Evolutionary conservation across 768 basidiomycete genomes (phyloP), one percentile per base, ranked within the genome.

Genomic region (Termitomyces sp.): DNA sequence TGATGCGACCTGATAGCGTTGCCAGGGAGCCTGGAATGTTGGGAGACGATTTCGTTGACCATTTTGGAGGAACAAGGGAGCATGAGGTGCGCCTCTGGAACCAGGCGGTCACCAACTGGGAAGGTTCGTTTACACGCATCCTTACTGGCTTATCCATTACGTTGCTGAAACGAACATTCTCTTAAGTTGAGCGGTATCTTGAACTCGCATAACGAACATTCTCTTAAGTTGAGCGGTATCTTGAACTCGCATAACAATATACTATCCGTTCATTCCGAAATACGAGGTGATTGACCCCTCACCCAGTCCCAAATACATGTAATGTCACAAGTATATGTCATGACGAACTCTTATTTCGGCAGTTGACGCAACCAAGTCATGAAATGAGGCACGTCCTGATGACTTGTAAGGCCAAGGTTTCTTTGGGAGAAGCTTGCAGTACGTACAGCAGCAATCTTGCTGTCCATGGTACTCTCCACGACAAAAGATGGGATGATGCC

Each of bases 11-110:
- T 3, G 82, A 76, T 14, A 94, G 92, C 63, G 71, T 96, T 50
- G 97, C 97, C 2, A 80, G 97, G 33, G 88, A 94, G 66, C 67
- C 69, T 15, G 68, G 70, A 10, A 76, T 92, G 42, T 84, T 98
- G 55, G 96, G 95, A 0, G 75, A 94, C 65, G 85, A 84, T 23
- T 97, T 98, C 65, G 91, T 98, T 1, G 91, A 98, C 15, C 97
- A 99, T 68, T 96, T 83, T 64, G 93, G 90, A 3, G 95, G 94
- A 8, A 98, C 97, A n/a, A 83, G 96, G 64, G 82, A 92, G 68
- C 89, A 98, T 67, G 94, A 96, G 68, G 85, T 95, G 55, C 84
- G 78, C 53, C 64, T 89, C 26, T 95, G 91, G 87, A 89, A 93
- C 62, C 82, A 86, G 63, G 91, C 93, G 2, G 93, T 96, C 40